phyloP scores from a whole-genome alignment of 1,139 yeast genomes.

The Protomyces macrosporus region DNA sequence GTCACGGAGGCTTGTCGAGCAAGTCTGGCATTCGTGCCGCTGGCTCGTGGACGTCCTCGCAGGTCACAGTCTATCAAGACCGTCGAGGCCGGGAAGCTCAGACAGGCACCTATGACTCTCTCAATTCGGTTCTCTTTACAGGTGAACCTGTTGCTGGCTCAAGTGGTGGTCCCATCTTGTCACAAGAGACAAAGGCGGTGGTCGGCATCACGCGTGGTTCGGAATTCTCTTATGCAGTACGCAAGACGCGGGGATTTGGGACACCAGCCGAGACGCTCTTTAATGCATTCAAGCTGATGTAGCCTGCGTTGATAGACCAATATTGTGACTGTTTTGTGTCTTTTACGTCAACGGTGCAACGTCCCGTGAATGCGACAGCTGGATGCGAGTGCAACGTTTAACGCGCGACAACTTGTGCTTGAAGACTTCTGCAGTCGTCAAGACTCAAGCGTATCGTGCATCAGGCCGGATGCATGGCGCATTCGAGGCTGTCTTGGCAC shows the following conservation, averaged over 20 bases:
- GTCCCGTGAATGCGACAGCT: no score
- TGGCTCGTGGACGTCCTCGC: slow-evolving; percentile 9
- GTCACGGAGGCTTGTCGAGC: not conserved
- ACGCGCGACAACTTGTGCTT: no score
- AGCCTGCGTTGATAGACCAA: not conserved
- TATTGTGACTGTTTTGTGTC: not conserved
- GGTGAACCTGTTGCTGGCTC: slow-evolving; percentile 15
- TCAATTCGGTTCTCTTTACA: slow-evolving; percentile 13
- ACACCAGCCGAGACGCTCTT: slow-evolving; percentile 21
- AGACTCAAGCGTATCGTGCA: not conserved
- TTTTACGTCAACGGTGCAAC: not conserved
- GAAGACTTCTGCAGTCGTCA: no score
- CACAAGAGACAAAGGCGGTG: slow-evolving; percentile 17
- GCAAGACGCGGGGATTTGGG: slow-evolving; percentile 18
- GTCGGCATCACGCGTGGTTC: slow-evolving; percentile 14
- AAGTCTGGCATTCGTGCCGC: not conserved
- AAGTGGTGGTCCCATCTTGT: slow-evolving; percentile 20
- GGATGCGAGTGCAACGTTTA: no score
- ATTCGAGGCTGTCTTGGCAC: slow-evolving; percentile 7
- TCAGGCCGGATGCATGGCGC: slow-evolving; percentile 13
- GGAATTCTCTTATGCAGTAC: slow-evolving; percentile 16
- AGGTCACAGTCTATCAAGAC: slow-evolving; percentile 20
- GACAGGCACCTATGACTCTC: slow-evolving; percentile 15
- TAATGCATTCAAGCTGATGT: slow-evolving; percentile 14
- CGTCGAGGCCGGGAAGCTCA: slow-evolving; percentile 18